Conservation (phyloP, 228 moss, liverwort and hornwort genomes). For the Sphagnum magellanicum region DNA sequence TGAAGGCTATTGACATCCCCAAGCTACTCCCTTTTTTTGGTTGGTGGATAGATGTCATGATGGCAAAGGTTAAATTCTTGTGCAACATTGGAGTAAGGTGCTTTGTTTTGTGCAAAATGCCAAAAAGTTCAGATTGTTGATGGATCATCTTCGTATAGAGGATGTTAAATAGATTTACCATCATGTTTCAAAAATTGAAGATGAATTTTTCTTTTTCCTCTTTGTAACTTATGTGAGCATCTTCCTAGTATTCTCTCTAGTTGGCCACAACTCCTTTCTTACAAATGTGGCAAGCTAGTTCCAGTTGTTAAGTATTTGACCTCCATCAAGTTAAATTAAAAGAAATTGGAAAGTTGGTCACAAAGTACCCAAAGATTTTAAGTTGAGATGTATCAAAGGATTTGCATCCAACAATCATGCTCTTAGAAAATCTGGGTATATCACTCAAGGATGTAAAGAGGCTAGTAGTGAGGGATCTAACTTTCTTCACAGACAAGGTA, state of each 20-base stretch:
- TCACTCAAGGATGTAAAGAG: slow-evolving; percentile 33
- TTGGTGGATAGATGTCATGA: slow-evolving; percentile 30
- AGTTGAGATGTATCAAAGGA: slow-evolving; percentile 31
- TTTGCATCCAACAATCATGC: slow-evolving; percentile 23
- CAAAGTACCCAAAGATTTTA: slow-evolving; percentile 44
- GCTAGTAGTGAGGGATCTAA: slow-evolving; percentile 43
- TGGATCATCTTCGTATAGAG: too few species aligned
- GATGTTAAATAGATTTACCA: too few species aligned
- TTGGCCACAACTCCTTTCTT: slow-evolving; percentile 47
- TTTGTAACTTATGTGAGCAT: slow-evolving; percentile 1
- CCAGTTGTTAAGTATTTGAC: slow-evolving; percentile 35
- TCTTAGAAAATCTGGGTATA: slow-evolving; percentile 26
- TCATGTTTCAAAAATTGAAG: too few species aligned
- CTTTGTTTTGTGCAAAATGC: too few species aligned
- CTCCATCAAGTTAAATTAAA: slow-evolving; percentile 29
- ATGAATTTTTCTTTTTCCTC: too few species aligned
- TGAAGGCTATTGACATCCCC: slow-evolving; percentile 51
- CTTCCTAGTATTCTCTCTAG: slow-evolving; percentile 33
- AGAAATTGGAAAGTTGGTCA: slow-evolving; percentile 47
- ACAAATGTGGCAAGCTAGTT: slow-evolving; percentile 31
- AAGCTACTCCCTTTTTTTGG: slow-evolving; percentile 38
- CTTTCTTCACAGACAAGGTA: slow-evolving; percentile 36
- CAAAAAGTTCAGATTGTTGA: too few species aligned
- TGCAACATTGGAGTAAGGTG: slow-evolving; percentile 40
- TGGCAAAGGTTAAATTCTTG: slow-evolving; percentile 57